Conservation (phyloP, 2,329 filamentous ascomycete genomes). For the Sphaerulina populicola region DNA sequence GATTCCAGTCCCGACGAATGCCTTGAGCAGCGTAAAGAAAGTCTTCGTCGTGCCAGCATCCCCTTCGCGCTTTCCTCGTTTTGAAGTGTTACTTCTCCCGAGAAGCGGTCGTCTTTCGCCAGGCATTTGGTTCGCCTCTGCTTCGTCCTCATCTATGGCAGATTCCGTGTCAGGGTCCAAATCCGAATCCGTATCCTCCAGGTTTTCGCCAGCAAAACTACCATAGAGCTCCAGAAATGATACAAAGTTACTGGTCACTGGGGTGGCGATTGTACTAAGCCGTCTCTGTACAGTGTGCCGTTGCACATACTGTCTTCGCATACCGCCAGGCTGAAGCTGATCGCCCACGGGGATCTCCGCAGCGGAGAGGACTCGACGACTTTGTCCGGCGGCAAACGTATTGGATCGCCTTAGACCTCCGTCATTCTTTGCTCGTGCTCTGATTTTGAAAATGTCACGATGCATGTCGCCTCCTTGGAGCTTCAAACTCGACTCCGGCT, state of each 20-base stretch:
- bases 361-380: conserved; percentile 11
- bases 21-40: conserved; percentile 71
- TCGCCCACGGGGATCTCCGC: conserved; percentile 37
- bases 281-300: conserved; percentile 37
- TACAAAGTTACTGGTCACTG: conserved; percentile 62
- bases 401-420: conserved; percentile 45
- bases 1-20: conserved; percentile 71
- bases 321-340: conserved; percentile 45
- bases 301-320: conserved; percentile 47
- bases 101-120: conserved; percentile 55
- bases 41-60: conserved; percentile 63
- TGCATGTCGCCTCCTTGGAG: conserved; percentile 72
- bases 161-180: conserved; percentile 48
- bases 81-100: conserved; percentile 47
- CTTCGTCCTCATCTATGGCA: conserved; percentile 50
- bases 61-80: conserved; percentile 42
- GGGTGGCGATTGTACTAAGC: conserved; percentile 38
- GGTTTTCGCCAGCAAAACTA: conserved; percentile 66
- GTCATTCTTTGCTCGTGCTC: conserved; percentile 45
- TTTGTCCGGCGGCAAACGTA: conserved; percentile 53
- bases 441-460: conserved; percentile 67
- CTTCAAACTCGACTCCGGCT: conserved; percentile 56
- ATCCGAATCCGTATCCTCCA: conserved; percentile 43
- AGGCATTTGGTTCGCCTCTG: conserved; percentile 47
- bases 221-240: conserved; percentile 70